Evolutionary conservation across 2,329 filamentous ascomycete species (phyloP), one percentile per base, ranked within the genome.

Genomic region (Neonectria sp.): DNA sequence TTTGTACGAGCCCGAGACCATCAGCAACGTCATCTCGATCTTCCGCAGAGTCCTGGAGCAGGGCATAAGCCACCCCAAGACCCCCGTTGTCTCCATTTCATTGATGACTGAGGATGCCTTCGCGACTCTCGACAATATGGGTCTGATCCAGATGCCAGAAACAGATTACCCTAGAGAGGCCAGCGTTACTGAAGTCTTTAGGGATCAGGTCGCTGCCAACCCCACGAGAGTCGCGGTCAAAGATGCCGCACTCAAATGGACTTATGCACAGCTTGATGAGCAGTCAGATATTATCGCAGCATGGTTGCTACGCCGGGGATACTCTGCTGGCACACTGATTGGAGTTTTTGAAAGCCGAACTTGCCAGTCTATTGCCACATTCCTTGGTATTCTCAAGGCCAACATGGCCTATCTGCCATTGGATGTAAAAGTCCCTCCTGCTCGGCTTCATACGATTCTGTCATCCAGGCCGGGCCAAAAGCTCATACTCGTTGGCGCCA

Each of bases 181-280:
- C 2, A 76, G 70, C 55, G 25, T 77, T 0, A 52, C 74, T n/a
- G 72, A 77, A 21, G 40, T 77, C 3, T 77, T 77, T 64, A 68
- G 62, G 11, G 31, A 68, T 24, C 73, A 76, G 35, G 75, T 68
- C 3, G n/a, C 53, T 6, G 52, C 51, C 2, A 15, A 27, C 24
- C 72, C 75, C 0, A 21, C 68, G 11, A 15, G 17, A 3, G 21
- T 70, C 3, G 75, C 75, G 1, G 69, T 75, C 53, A 71, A 66
- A 11, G 75, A 75, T 29, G 53, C 65, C 9, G 37, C 59, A 0
- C 24, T 45, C 0, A 37, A 67, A 4, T 56, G 76, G 1, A 76
- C 75, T 0, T 76, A 77, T 45, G 24, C 59, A 2, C 48, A 75
- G 24, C 59, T 76, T 1, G 67, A 73, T 37, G 3, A 53, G 6